A percentile compares a stretch with the other conserved stretches of the same genome.
phyloP scores from a whole-genome alignment of 2,329 filamentous ascomycete genomes.

The Cytospora chrysosperma region DNA sequence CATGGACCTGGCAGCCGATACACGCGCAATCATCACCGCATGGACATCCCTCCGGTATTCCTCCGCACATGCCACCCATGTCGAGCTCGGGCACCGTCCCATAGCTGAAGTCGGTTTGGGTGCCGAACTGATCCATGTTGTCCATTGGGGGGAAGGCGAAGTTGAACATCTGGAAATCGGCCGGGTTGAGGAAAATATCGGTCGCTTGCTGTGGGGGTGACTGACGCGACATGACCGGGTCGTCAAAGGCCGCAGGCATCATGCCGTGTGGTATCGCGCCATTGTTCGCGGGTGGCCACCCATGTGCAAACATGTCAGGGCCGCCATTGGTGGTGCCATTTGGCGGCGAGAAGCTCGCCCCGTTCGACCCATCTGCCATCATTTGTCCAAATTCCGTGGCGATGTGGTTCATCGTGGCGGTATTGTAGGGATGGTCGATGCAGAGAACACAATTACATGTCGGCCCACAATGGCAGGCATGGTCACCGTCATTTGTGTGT shows the following conservation, averaged over 20 bases:
- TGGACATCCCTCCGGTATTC: constrained; percentile 39
- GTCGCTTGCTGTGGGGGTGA: constrained; percentile 21
- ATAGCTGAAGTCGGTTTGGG: constrained; percentile 56
- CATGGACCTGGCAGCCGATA: constrained; percentile 55
- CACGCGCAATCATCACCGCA: constrained; percentile 62
- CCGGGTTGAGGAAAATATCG: constrained; percentile 25
- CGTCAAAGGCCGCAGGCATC: constrained; percentile 15
- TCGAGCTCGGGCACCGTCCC: constrained; percentile 35
- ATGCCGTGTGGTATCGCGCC: constrained; percentile 13
- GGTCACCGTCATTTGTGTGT: constrained; percentile 25
- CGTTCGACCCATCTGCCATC: constrained; percentile 30
- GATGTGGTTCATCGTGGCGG: constrained; percentile 50
- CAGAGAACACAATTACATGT: constrained; percentile 68
- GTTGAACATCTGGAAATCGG: constrained; percentile 25
- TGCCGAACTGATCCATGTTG: constrained; percentile 8
- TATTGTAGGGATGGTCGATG: constrained; percentile 65
- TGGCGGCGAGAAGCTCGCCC: background rate
- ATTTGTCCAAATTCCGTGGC: constrained; percentile 23
- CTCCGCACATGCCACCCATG: constrained; percentile 21
- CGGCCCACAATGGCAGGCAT: constrained; percentile 63
- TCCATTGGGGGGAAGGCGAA: constrained; percentile 21
- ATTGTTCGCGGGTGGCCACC: constrained; percentile 16
- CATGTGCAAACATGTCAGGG: constrained; percentile 13
- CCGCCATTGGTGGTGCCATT: constrained; percentile 24
- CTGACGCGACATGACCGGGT: constrained; percentile 12